These are phyloP conservation scores for Tardiomyces depauwii DNA, from an alignment of 1,139 yeast species.

Conservation along the genomic window DNA sequence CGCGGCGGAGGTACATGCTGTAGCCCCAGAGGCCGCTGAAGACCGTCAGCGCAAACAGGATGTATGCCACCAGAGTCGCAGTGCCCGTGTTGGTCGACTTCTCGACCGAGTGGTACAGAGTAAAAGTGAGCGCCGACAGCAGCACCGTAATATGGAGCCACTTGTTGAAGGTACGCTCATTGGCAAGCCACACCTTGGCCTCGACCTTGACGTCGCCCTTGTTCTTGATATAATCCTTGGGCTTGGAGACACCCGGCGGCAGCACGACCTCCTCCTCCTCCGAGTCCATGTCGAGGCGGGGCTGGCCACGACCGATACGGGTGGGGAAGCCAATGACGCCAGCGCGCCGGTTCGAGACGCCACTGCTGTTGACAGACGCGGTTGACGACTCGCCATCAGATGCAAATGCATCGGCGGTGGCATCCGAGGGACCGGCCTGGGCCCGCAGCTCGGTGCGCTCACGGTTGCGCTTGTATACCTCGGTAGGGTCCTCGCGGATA, in stretches of 20 bases:
- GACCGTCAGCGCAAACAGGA: slow-evolving; percentile 68
- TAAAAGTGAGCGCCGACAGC: slow-evolving; percentile 76
- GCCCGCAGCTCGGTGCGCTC: slow-evolving; percentile 29
- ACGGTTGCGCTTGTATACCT: slow-evolving; percentile 39
- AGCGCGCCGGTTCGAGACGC: background rate
- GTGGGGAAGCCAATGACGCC: slow-evolving; percentile 3
- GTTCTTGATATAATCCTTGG: slow-evolving; percentile 67
- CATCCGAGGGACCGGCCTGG: background rate
- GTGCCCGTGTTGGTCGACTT: slow-evolving; percentile 35
- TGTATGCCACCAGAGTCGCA: slow-evolving; percentile 53
- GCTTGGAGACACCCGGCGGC: slow-evolving; percentile 85
- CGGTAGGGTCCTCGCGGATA: slow-evolving; percentile 63
- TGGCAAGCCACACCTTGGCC: slow-evolving; percentile 97
- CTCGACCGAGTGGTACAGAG: slow-evolving; percentile 68
- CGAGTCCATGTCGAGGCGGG: slow-evolving; percentile 51
- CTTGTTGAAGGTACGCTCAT: slow-evolving; percentile 91
- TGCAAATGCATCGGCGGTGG: background rate
- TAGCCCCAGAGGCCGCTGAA: slow-evolving; percentile 90
- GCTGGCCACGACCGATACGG: slow-evolving; percentile 2
- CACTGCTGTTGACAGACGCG: background rate
- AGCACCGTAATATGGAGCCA: slow-evolving; percentile 92
- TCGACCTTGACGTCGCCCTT: slow-evolving; percentile 90
- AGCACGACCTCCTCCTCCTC: slow-evolving; percentile 81
- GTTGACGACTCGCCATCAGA: background rate
- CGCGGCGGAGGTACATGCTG: slow-evolving; percentile 57